Evolutionary conservation across 2,329 filamentous ascomycete species (phyloP).

Genomic region (Sporothrix inflata): DNA sequence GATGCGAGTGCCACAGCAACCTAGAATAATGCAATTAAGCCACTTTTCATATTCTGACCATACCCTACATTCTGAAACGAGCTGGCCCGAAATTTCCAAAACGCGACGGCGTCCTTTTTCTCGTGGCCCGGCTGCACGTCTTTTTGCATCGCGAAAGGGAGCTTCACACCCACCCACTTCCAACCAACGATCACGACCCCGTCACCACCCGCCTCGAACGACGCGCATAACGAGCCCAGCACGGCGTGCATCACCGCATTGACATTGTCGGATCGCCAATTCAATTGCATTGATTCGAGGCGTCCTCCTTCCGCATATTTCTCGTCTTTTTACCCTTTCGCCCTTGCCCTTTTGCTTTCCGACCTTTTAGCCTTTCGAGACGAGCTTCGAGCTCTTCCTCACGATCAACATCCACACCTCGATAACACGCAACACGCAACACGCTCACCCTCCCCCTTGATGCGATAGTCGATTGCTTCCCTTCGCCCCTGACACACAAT

Average conservation of each 20-base stretch:
- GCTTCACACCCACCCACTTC: background rate
- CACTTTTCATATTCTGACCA: no score
- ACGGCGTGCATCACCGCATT: background rate
- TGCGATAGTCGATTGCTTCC: background rate
- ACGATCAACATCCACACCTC: background rate
- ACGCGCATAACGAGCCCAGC: background rate
- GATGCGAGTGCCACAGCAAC: no score
- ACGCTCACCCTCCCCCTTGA: background rate
- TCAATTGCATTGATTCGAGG: background rate
- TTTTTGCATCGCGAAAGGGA: conserved; percentile 16
- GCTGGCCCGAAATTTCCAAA: conserved; percentile 28
- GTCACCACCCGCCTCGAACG: background rate
- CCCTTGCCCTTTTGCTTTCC: background rate
- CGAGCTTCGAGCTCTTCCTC: background rate
- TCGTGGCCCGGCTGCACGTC: background rate
- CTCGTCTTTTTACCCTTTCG: no score
- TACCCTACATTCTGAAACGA: no score
- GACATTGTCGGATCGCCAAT: background rate
- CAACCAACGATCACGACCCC: background rate
- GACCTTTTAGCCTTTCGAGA: background rate
- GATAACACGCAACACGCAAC: background rate
- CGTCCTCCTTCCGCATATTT: background rate
- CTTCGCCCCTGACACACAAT: background rate
- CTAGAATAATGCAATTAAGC: no score
- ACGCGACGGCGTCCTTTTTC: conserved; percentile 23